phyloP scores from a whole-genome alignment of 768 basidiomycete species.

The Mycena alexandri region DNA sequence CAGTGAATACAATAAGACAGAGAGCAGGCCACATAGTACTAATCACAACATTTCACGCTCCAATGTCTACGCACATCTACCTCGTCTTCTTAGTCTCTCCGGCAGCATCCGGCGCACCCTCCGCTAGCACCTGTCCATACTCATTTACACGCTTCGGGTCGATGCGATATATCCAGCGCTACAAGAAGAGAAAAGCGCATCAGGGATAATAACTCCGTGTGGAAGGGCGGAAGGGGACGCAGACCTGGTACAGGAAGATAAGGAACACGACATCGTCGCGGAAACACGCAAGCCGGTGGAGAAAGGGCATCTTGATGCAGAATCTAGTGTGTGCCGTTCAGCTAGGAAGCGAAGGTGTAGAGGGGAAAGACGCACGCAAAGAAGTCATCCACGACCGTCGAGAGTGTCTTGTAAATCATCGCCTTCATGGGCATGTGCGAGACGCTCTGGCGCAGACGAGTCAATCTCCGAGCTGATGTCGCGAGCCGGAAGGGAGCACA shows the following conservation, averaged over 20 bases:
- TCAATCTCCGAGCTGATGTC: conserved; percentile 7
- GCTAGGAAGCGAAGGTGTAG: not conserved
- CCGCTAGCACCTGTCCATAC: conserved; percentile 86
- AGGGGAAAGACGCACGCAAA: conserved; percentile 73
- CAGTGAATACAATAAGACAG: conserved; percentile 4
- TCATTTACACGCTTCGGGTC: conserved; percentile 97
- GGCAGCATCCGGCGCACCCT: conserved; percentile 58
- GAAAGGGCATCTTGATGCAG: conserved; percentile 96
- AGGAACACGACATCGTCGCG: conserved; percentile 93
- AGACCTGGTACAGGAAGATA: conserved; percentile 91
- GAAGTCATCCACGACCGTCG: conserved; percentile 92
- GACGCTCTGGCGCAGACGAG: conserved; percentile 71
- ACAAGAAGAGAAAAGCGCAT: conserved; percentile 36
- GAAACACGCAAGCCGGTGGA: conserved; percentile 93
- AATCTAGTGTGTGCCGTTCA: conserved; percentile 64
- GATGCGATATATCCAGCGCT: conserved; percentile 98
- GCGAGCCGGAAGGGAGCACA: conserved; percentile 36
- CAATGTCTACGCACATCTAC: conserved; percentile 41
- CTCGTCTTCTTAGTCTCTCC: conserved; percentile 71
- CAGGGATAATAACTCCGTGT: conserved; percentile 30
- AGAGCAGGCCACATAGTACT: not conserved
- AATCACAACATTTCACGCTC: conserved; percentile 1
- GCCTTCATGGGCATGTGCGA: conserved; percentile 99
- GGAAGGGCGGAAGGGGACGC: conserved; percentile 40
- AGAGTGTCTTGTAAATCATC: conserved; percentile 95